These are phyloP conservation scores for Rubus parviflorus DNA, from an alignment of 306 rosid species.

Conservation along the genomic window DNA sequence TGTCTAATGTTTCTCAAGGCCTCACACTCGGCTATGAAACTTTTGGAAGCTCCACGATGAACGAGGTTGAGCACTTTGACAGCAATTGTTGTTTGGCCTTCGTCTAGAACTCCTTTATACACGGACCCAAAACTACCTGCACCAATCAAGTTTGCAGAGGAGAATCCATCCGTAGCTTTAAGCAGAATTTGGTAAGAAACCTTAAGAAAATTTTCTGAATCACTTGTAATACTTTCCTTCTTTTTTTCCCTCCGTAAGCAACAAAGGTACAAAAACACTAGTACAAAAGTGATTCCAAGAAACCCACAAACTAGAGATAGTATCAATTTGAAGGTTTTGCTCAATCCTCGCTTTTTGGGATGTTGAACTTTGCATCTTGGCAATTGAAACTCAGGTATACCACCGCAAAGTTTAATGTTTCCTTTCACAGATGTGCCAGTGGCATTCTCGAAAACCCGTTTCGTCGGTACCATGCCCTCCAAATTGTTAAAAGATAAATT, in stretches of 20 bases:
- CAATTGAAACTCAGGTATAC: neutral
- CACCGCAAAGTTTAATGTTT: slow-evolving; percentile 13
- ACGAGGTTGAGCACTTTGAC: slow-evolving; percentile 41
- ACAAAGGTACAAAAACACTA: neutral
- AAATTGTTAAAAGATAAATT: slow-evolving; percentile 11
- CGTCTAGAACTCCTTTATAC: slow-evolving; percentile 31
- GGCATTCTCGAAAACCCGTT: slow-evolving; percentile 10
- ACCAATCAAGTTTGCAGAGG: slow-evolving; percentile 33
- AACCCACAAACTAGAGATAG: neutral
- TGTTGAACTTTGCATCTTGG: slow-evolving; percentile 1
- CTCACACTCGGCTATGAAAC: slow-evolving; percentile 41
- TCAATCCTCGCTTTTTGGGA: neutral
- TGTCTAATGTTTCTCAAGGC: slow-evolving; percentile 36
- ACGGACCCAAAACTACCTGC: slow-evolving; percentile 35
- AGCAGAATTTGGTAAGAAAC: slow-evolving; percentile 12
- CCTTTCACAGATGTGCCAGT: slow-evolving; percentile 10
- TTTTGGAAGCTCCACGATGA: slow-evolving; percentile 35
- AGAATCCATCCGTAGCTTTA: slow-evolving; percentile 20
- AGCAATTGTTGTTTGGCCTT: slow-evolving; percentile 19
- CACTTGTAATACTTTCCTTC: neutral
- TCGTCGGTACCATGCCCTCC: slow-evolving; percentile 5
- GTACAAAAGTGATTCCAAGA: neutral
- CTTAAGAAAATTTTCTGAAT: neutral
- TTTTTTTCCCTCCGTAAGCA: neutral
- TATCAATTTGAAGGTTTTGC: neutral